phyloP scores from a whole-genome alignment of 805 yeast genomes.

The Suhomyces vadensis region DNA sequence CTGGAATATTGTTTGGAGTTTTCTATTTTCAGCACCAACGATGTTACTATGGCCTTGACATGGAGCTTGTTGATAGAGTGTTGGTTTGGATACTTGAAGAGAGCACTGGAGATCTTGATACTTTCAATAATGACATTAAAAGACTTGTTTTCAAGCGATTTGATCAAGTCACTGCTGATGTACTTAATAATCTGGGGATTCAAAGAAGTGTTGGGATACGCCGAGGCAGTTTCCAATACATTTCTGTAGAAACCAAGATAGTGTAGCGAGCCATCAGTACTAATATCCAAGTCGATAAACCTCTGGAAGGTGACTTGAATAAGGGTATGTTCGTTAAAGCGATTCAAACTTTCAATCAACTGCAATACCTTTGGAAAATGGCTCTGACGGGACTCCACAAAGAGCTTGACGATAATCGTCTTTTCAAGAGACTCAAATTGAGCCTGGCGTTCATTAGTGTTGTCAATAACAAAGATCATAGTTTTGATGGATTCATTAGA shows the following conservation, averaged over 20 bases:
- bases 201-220: slow-evolving; percentile 12
- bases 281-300: slow-evolving; percentile 19
- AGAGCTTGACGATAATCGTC: slow-evolving; percentile 27
- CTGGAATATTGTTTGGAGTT: slow-evolving; percentile 27
- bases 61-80: slow-evolving; percentile 6
- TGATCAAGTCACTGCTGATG: slow-evolving; percentile 26
- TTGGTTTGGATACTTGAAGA: slow-evolving; percentile 15
- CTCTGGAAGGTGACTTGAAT: slow-evolving; percentile 18
- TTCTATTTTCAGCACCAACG: slow-evolving; percentile 16
- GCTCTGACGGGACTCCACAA: slow-evolving; percentile 19
- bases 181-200: slow-evolving; percentile 19
- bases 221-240: slow-evolving; percentile 20
- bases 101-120: slow-evolving; percentile 21
- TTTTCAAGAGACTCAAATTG: slow-evolving; percentile 18
- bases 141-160: slow-evolving; percentile 24
- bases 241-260: slow-evolving; percentile 28
- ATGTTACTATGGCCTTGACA: slow-evolving; percentile 1
- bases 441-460: slow-evolving; percentile 14
- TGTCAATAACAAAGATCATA: slow-evolving; percentile 40
- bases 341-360: slow-evolving; percentile 31
- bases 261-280: slow-evolving; percentile 26
- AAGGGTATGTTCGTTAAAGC: slow-evolving; percentile 16
- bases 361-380: slow-evolving; percentile 26
- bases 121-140: slow-evolving; percentile 31
- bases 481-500: slow-evolving; percentile 50